phyloP scores from a whole-genome alignment of 2,329 filamentous ascomycete species.

The Clonostachys sp. region DNA sequence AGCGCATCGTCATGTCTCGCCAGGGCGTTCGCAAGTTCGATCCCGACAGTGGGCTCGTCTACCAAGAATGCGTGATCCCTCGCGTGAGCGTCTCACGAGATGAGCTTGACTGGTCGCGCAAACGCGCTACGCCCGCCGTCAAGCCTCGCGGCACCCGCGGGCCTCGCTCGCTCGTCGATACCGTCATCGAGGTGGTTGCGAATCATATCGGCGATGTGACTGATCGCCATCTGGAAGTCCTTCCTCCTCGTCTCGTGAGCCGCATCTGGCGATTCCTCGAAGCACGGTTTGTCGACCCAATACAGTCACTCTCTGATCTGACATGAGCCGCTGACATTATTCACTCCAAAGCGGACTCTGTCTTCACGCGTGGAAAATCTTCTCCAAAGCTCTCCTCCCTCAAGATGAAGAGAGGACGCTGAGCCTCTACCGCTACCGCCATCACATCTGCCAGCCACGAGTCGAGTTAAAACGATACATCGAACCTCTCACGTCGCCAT shows the following conservation, averaged over 20 bases:
- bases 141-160: constrained; percentile 19
- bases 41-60: constrained; percentile 21
- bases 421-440: constrained; percentile 28
- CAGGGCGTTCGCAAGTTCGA: too few species aligned
- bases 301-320: not conserved
- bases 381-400: constrained; percentile 24
- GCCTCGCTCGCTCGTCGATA: constrained; percentile 29
- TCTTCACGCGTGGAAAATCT: constrained; percentile 33
- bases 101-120: constrained; percentile 28
- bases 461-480: constrained; percentile 27
- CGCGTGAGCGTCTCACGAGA: constrained; percentile 10
- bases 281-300: constrained; percentile 22
- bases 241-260: constrained; percentile 27
- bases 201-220: constrained; percentile 28
- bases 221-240: constrained; percentile 20
- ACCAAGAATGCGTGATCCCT: constrained; percentile 26
- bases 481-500: constrained; percentile 25
- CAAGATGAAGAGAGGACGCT: constrained; percentile 26
- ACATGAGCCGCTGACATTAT: constrained; percentile 1
- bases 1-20: too few species aligned
- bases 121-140: constrained; percentile 17
- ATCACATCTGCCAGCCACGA: constrained; percentile 30
- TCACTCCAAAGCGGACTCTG: constrained; percentile 20
- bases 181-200: constrained; percentile 28
- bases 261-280: constrained; percentile 33